Percentiles rank a stretch among this genome's conserved stretches.
Evolutionary conservation across 768 basidiomycete species (phyloP).

Genomic region (Auriscalpium orientale): DNA sequence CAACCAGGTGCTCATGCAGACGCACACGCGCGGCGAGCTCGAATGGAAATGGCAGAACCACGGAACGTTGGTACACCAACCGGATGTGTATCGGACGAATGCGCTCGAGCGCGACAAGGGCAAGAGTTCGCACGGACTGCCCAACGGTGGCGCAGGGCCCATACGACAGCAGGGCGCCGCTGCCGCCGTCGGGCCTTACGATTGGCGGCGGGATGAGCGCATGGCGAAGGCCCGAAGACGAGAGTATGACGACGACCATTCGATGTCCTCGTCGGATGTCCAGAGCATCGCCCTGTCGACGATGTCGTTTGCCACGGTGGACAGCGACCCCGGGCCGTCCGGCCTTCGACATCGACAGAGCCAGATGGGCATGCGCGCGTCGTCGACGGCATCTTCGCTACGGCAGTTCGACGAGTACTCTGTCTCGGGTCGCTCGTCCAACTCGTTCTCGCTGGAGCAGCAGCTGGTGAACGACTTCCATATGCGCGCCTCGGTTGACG

Average conservation of each 20-base stretch:
- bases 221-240: conserved; percentile 71
- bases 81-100: conserved; percentile 8
- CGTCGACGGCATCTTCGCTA: conserved; percentile 67
- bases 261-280: conserved; percentile 84
- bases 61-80: conserved; percentile 29
- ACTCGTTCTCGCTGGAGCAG: conserved; percentile 70
- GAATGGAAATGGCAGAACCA: conserved; percentile 49
- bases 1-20: conserved; percentile 61
- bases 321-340: conserved; percentile 78
- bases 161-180: conserved; percentile 52
- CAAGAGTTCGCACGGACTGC: conserved; percentile 22
- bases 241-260: conserved; percentile 86
- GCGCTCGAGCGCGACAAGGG: neutral
- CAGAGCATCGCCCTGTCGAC: conserved; percentile 70
- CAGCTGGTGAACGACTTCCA: conserved; percentile 72
- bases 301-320: conserved; percentile 76
- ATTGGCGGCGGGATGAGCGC: conserved; percentile 47
- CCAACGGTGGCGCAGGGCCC: conserved; percentile 55
- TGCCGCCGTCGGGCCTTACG: neutral
- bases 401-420: conserved; percentile 66
- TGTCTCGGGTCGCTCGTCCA: conserved; percentile 67
- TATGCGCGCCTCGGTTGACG: conserved; percentile 61
- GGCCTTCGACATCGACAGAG: conserved; percentile 57
- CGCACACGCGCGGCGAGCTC: conserved; percentile 40
- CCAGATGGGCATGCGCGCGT: conserved; percentile 62